phyloP scores from a whole-genome alignment of 257 asterid genomes.

The Solanum neorickii region DNA sequence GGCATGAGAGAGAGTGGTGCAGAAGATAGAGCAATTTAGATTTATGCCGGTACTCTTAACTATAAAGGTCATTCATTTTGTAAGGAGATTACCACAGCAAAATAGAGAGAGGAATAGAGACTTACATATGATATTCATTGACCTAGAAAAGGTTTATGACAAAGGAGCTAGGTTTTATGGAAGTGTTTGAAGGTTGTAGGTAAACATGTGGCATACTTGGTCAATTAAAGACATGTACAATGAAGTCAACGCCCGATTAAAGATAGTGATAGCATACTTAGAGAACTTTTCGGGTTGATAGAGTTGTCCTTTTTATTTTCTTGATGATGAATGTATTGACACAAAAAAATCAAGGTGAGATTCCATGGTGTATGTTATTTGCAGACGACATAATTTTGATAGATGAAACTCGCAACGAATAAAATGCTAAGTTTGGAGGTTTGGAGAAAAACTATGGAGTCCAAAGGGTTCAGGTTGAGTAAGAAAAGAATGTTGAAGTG shows the following conservation, averaged over 20 bases:
- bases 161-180: background rate
- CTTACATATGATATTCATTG: too few relatives aligned
- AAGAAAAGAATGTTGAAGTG: background rate
- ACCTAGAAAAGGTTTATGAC: background rate
- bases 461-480: background rate
- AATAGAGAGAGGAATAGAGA: too few relatives aligned
- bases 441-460: background rate
- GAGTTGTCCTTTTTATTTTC: too few relatives aligned
- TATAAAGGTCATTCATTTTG: background rate
- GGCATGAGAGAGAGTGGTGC: background rate
- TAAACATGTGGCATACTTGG: accelerated
- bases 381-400: background rate
- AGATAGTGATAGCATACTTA: background rate
- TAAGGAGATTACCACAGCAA: background rate
- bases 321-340: background rate
- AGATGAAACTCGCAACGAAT: background rate
- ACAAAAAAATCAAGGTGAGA: background rate
- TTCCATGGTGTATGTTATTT: background rate
- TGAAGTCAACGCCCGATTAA: background rate
- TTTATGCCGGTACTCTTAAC: background rate
- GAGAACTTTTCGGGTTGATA: background rate
- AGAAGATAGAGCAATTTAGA: background rate
- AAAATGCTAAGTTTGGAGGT: background rate
- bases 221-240: background rate
- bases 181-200: background rate